Percentiles rank a stretch among this genome's conserved stretches.
Evolutionary conservation across 2,329 filamentous ascomycete genomes (phyloP).

Genomic region (Gremmenia infestans): DNA sequence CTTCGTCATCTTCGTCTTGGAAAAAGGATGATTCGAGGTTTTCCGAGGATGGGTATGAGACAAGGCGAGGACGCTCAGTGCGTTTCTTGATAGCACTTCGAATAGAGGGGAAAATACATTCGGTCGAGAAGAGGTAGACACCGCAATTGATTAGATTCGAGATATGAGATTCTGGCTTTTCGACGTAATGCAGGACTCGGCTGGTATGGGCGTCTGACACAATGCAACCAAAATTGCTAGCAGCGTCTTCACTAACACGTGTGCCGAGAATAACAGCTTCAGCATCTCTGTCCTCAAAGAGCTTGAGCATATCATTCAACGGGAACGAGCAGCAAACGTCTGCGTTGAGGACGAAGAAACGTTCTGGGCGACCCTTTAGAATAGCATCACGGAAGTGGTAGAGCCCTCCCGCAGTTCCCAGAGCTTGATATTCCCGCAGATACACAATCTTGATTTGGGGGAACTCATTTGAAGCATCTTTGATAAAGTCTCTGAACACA

Average conservation of each 20-base stretch:
- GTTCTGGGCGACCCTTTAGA: slow-evolving; percentile 88
- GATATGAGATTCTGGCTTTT: slow-evolving; percentile 97
- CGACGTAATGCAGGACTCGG: slow-evolving; percentile 96
- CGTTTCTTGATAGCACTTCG: slow-evolving; percentile 92
- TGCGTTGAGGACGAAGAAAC: slow-evolving; percentile 95
- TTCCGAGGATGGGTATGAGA: slow-evolving; percentile 94
- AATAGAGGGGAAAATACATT: slow-evolving; percentile 95
- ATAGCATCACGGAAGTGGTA: slow-evolving; percentile 99
- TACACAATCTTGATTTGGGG: slow-evolving; percentile 89
- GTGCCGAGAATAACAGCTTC: slow-evolving; percentile 96
- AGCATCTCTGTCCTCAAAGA: slow-evolving; percentile 92
- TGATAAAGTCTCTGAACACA: slow-evolving; percentile 97
- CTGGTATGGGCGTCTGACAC: slow-evolving; percentile 91
- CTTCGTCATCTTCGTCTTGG: slow-evolving; percentile 69
- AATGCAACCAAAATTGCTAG: slow-evolving; percentile 96
- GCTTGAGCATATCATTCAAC: slow-evolving; percentile 86
- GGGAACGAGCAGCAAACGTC: slow-evolving; percentile 99
- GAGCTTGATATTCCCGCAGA: slow-evolving; percentile 91
- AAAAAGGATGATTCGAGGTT: slow-evolving; percentile 72
- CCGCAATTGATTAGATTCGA: slow-evolving; percentile 99
- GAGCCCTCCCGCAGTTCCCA: slow-evolving; percentile 91
- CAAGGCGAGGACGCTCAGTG: slow-evolving; percentile 80
- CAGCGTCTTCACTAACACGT: slow-evolving; percentile 82
- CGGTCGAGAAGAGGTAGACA: slow-evolving; percentile 94
- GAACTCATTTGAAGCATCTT: slow-evolving; percentile 79